Evolutionary conservation across 129 eudicot genomes (phyloP).

Genomic region (Centrapalus pauciflorus): DNA sequence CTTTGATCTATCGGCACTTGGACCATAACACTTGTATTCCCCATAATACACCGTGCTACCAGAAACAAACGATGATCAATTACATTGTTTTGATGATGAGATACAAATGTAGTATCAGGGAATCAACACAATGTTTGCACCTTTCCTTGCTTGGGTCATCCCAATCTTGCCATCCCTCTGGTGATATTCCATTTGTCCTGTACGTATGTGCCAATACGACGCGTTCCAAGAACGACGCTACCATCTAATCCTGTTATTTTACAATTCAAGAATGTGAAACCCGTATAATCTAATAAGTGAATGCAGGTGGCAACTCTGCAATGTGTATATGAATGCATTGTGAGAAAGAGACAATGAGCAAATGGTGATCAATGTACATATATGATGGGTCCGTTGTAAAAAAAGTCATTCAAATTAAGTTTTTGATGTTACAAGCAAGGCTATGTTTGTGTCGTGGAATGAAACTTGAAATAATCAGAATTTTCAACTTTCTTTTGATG

Average conservation of each 20-base stretch:
- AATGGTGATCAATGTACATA: too few species aligned
- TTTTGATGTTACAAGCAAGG: too few species aligned
- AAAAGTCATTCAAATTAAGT: too few species aligned
- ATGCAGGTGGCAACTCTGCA: slow-evolving; percentile 63
- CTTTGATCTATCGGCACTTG: slow-evolving; percentile 61
- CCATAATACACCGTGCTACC: slow-evolving; percentile 63
- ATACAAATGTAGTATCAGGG: not conserved
- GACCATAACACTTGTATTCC: slow-evolving; percentile 79
- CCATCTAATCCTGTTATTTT: slow-evolving; percentile 49
- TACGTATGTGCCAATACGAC: slow-evolving; percentile 56
- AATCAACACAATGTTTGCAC: slow-evolving; percentile 17
- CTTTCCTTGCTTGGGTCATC: slow-evolving; percentile 47
- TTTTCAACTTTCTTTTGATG: too few species aligned
- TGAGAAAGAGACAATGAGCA: not conserved
- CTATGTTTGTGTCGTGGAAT: too few species aligned
- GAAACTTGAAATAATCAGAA: too few species aligned
- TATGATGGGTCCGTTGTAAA: too few species aligned
- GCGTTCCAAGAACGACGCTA: slow-evolving; percentile 53
- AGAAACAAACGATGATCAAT: not conserved
- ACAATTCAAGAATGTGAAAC: slow-evolving; percentile 50
- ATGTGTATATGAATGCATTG: not conserved
- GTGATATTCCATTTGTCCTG: slow-evolving; percentile 47
- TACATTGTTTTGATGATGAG: not conserved
- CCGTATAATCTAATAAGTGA: slow-evolving; percentile 53
- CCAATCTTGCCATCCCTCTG: slow-evolving; percentile 84